Conservation (phyloP, 73 alveolate genomes). For the Tetrahymena borealis region DNA sequence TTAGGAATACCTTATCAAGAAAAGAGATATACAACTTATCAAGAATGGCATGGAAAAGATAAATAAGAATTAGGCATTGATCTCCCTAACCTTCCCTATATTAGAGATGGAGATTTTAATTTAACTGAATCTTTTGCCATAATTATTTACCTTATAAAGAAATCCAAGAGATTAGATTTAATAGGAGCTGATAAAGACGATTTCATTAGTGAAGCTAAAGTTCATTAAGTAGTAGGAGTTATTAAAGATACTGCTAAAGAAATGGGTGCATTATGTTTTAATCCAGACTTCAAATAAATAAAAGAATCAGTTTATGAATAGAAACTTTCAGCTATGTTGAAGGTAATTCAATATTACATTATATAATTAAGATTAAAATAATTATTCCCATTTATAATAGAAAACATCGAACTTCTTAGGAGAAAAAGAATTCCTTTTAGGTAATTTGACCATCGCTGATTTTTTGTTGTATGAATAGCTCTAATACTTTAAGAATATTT, state of each 20-base stretch:
- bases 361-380: background rate
- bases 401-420: background rate
- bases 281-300: background rate
- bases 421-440: background rate
- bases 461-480: background rate
- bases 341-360: background rate
- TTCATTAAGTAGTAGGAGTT: background rate
- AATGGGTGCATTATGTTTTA: background rate
- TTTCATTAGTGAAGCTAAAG: background rate
- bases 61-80: background rate
- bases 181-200: background rate
- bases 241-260: background rate
- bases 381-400: background rate
- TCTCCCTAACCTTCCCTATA: conserved; percentile 3
- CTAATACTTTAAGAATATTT: background rate
- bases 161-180: background rate
- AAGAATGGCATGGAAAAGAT: conserved; percentile 16
- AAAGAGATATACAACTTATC: background rate
- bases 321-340: background rate
- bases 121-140: background rate
- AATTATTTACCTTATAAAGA: background rate
- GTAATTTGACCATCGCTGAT: background rate
- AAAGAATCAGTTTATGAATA: background rate
- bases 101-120: background rate
- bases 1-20: conserved; percentile 4